A percentile compares a stretch with the other conserved stretches of the same genome.
Conservation (phyloP, 257 asterid genomes). For the Coffea canephora region DNA sequence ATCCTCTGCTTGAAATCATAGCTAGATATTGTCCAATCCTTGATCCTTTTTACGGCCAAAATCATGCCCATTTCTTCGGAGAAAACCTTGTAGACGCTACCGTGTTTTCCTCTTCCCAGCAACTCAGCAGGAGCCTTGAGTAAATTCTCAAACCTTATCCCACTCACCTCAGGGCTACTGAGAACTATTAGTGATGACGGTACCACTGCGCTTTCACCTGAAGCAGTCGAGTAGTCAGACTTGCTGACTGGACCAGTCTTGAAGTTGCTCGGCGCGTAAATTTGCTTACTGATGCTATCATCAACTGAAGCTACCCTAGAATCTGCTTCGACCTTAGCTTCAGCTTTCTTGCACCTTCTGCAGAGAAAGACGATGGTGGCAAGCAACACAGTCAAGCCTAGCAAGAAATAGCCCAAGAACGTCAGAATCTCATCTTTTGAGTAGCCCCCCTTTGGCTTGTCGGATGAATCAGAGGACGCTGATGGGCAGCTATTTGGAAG, state of each 20-base stretch:
- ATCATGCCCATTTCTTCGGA: slow-evolving; percentile 41
- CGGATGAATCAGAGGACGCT: slow-evolving; percentile 14
- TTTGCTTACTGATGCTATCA: slow-evolving; percentile 31
- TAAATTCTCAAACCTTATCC: slow-evolving; percentile 62
- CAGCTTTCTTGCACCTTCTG: slow-evolving; percentile 32
- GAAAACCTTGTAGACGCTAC: slow-evolving; percentile 64
- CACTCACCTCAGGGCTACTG: slow-evolving; percentile 49
- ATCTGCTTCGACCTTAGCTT: slow-evolving; percentile 16
- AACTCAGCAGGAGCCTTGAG: slow-evolving; percentile 84
- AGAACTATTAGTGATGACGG: slow-evolving; percentile 50
- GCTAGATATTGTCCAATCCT: slow-evolving; percentile 55
- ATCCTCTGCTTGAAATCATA: slow-evolving; percentile 59
- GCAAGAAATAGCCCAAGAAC: slow-evolving; percentile 52
- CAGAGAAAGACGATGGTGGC: slow-evolving; percentile 33
- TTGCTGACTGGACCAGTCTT: slow-evolving; percentile 27
- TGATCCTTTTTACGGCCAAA: slow-evolving; percentile 71
- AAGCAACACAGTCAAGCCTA: slow-evolving; percentile 44
- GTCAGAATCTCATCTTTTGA: slow-evolving; percentile 53
- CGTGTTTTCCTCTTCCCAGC: slow-evolving; percentile 71
- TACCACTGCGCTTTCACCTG: slow-evolving; percentile 33
- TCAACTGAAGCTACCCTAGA: slow-evolving; percentile 30
- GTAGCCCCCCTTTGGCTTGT: slow-evolving; percentile 9
- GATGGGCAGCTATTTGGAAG: slow-evolving; percentile 36
- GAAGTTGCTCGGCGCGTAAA: slow-evolving; percentile 39
- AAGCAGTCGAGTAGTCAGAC: slow-evolving; percentile 31